Percentiles rank a stretch among this genome's conserved stretches.
Conservation (phyloP, 768 basidiomycete species). For the Russula virescens region DNA sequence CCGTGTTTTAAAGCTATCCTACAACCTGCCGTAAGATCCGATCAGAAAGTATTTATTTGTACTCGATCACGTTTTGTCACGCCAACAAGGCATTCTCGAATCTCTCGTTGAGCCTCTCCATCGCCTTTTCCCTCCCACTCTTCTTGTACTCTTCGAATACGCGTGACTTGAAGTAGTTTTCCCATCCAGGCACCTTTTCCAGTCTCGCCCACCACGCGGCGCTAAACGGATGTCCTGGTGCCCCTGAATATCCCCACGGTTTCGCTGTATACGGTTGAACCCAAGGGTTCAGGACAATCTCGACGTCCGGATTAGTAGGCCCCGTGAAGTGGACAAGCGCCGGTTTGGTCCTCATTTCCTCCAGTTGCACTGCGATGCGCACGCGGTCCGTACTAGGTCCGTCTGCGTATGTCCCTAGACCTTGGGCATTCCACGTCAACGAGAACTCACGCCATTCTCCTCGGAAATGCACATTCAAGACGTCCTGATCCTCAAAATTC, state of each 20-base stretch:
- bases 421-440: constrained; percentile 46
- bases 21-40: no score
- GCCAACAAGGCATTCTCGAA: background rate
- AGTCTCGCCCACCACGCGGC: background rate
- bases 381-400: constrained; percentile 35
- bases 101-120: background rate
- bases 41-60: background rate
- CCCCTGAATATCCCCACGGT: constrained; percentile 52
- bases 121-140: background rate
- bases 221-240: constrained; percentile 31
- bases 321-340: constrained; percentile 52
- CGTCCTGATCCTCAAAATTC: constrained; percentile 45
- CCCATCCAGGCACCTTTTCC: background rate
- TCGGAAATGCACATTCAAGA: constrained; percentile 43
- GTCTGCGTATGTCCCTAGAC: constrained; percentile 42
- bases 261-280: constrained; percentile 42
- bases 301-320: constrained; percentile 36
- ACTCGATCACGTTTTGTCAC: background rate
- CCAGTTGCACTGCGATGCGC: constrained; percentile 23
- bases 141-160: background rate
- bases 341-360: constrained; percentile 35
- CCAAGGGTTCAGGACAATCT: constrained; percentile 43
- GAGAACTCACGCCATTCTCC: constrained; percentile 38
- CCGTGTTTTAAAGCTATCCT: no score
- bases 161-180: background rate